Evolutionary conservation across 371 early-diverging fungal species (phyloP), one percentile per base, ranked within the genome.

Genomic region (Blakeslea trispora): DNA sequence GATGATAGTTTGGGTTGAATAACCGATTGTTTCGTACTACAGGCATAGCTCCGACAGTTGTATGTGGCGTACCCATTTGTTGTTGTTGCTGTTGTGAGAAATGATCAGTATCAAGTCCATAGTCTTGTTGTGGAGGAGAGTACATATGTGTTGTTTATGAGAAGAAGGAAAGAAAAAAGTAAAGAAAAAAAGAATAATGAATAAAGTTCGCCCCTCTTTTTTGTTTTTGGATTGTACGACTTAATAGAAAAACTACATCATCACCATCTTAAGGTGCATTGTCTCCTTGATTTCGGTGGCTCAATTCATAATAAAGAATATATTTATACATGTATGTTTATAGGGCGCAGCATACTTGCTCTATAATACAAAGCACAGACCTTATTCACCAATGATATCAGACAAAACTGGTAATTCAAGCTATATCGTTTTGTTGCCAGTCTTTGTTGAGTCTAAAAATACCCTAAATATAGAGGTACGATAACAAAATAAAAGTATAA

Each of bases 121-220:
- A 73, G 6, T 66, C 64, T 51, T 69, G 73, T 45, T 68, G 72
- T 46, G 63, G 57, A 17, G 70, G 73, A 40, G 73, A 72, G 46
- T 72, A 72, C 73, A 72, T 61, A 9, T 48, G 35, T 1, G 40
- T 47, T 24, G 6, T 34, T 19, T 32, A 19, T 39, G 21, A 17
- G 14, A 44, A 31, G 13, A 50, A 45, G 50, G 10, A 28, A 35
- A 57, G 24, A 43, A 35, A 37, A 6, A 35, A n/a, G 37, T 14
- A 14, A 22, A 18, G 10, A 39, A 34, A 49, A 28, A 28, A 28
- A 28, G 28, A 5, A 5, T 28, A 28, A 28, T 5, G 28, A 28
- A 28, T 28, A 28, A 40, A n/a, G 13, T 40, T 40, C 17, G 40
- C 40, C 40, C 40, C 40, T 17, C 40, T 40, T 40, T 40, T 40